These are phyloP conservation scores for Agrocybe praecox DNA, from an alignment of 768 basidiomycete species.

Conservation along the genomic window DNA sequence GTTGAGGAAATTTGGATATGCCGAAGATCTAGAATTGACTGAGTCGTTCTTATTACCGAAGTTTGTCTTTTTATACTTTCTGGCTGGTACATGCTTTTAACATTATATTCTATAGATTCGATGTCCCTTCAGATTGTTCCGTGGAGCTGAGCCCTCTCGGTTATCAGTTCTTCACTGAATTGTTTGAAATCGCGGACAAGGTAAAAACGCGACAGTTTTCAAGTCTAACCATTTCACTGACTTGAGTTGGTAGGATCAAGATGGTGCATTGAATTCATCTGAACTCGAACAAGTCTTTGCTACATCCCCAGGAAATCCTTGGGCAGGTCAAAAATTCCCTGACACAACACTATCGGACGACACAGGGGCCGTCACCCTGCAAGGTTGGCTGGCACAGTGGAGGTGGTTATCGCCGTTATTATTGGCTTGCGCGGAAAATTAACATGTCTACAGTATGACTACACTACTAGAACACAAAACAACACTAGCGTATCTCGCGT, in stretches of 20 bases:
- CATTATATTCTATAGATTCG: constrained; percentile 59
- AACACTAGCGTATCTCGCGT: constrained; percentile 92
- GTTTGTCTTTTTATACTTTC: constrained; percentile 41
- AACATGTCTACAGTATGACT: constrained; percentile 72
- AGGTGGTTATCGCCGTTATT: constrained; percentile 53
- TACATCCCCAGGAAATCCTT: constrained; percentile 97
- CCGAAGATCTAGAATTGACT: constrained; percentile 87
- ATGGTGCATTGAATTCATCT: constrained; percentile 82
- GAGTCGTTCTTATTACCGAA: constrained; percentile 89
- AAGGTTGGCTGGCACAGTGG: constrained; percentile 99
- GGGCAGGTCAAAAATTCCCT: constrained; percentile 89
- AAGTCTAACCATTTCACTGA: background rate
- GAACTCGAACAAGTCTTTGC: constrained; percentile 91
- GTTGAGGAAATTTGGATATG: constrained; percentile 93
- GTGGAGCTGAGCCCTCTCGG: constrained; percentile 94
- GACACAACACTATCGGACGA: constrained; percentile 89
- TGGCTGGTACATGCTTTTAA: background rate
- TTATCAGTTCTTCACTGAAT: constrained; percentile 96
- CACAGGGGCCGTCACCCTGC: constrained; percentile 88
- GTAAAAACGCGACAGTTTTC: constrained; percentile 35
- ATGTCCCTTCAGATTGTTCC: constrained; percentile 91
- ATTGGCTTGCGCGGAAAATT: background rate
- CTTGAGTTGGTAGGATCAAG: constrained; percentile 70
- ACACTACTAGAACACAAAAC: constrained; percentile 93
- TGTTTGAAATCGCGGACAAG: constrained; percentile 96